Base-by-base conservation (phyloP, 2,329 filamentous ascomycete genomes). In the Aspergillus hiratsukae region DNA sequence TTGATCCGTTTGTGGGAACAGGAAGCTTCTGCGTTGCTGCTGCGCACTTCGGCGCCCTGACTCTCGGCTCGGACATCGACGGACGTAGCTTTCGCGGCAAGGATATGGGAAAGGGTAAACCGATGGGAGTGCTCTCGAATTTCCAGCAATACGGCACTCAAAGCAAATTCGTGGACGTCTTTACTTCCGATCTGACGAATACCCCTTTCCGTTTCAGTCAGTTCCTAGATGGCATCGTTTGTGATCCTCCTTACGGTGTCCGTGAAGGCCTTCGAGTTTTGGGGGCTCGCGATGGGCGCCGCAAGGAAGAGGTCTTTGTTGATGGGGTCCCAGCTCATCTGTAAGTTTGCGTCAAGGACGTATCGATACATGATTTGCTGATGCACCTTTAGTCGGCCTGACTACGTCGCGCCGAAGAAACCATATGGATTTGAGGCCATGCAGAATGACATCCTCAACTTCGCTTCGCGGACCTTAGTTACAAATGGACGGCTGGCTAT, bases 201-300 rank as follows among this genome's bases (percentile, higher is more conserved):
- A 87, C 87, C 1, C 94, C 94, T 0, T 75, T 97, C 23, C 79
- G 84, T 46, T 75, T 71, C 69, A 67, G 72, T 29, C 72, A 67
- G n/a, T 82, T 87, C 62, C 85, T 97, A 57, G 92, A 99, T 72
- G 92, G 90, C 3, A 96, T 99, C 57, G 81, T 97, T 6, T 97
- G 92, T 67, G 94, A 99, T 75, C 94, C 94, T 19, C 94, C 94
- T 0, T 99, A 99, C 69, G 94, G 94, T 2, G 91, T 99, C 5
- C 83, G 94, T 49, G 94, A 99, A 73, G 94, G 94, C 0, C 75
- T 97, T 58, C 89, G 89, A 66, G 93, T 99, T 1, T 80, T 99
- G 0, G 94, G 94, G 0, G 82, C 84, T 53, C 85, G 87, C 60
- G 87, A 94, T 64, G 76, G 77, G 5, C 75, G 66, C 43, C 69